These are phyloP conservation scores for Magnolia changhungtana DNA, from an alignment of 164 flowering plant genomes.

Conservation along the genomic window DNA sequence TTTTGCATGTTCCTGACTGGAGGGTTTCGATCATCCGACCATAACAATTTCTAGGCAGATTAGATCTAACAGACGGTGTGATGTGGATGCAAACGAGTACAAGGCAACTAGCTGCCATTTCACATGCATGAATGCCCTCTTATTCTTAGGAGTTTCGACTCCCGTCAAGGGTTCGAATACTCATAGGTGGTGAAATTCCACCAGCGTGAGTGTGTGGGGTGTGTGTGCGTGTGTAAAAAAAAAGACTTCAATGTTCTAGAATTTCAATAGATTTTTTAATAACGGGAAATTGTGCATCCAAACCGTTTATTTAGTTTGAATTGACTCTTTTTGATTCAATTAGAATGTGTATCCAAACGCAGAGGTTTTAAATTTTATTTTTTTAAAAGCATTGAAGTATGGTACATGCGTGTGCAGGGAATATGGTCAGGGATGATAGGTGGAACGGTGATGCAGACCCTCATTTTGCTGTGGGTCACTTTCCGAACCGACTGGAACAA, in stretches of 20 bases:
- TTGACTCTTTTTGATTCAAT: neutral
- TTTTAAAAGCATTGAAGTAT: neutral
- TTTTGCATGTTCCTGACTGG: no score
- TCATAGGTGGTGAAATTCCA: no score
- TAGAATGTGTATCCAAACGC: neutral
- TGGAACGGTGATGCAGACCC: conserved; percentile 36
- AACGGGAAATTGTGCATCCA: neutral
- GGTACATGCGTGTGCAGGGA: conserved; percentile 6
- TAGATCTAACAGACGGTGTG: no score
- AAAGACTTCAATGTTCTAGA: no score
- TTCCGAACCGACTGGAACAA: conserved; percentile 43
- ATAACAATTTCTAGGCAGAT: no score
- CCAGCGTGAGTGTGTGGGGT: no score
- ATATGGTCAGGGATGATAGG: conserved; percentile 22
- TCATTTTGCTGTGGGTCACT: conserved; percentile 41
- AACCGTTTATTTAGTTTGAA: neutral
- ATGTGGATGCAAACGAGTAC: neutral
- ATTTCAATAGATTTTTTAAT: no score
- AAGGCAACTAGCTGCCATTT: neutral
- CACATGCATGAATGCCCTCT: no score
- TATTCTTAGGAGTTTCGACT: no score
- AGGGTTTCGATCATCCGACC: no score
- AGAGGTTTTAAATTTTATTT: neutral
- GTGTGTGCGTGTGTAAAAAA: no score
- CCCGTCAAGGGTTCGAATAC: no score